Base-by-base conservation (phyloP, 2,329 filamentous ascomycete genomes). In the Tolypocladium endophyticum region DNA sequence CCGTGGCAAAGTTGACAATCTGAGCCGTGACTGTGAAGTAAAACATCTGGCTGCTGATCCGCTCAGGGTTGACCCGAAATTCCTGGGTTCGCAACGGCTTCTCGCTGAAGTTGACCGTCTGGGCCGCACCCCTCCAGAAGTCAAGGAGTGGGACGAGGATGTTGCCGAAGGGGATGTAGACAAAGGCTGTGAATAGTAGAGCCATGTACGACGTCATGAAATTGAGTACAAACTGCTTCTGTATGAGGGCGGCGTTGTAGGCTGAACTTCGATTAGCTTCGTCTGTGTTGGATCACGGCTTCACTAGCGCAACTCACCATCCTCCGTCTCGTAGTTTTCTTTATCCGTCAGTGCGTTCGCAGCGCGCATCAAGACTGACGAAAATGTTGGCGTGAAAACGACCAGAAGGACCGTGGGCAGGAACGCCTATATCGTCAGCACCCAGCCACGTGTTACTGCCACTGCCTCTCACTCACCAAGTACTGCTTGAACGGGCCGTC, bases 11-110 rank as follows among this genome's bases (percentile, higher is more conserved):
- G 70, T 89, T 94, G 66, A 99, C 87, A 43, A 97, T 83, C 70
- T 97, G 93, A 0, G 92, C 93, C 0, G 93, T 97, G 38, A 97
- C 90, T 0, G 93, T 96, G 63, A 96, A 94, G 76, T 96, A 97
- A 63, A 97, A 94, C 71, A 97, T 90, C 72, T 97, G 93, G 66
- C 92, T 89, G 66, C 87, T 89, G 41, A 97, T 84, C 20, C 94
- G 83, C 64, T 87, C 81, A 0, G 91, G 88, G 69, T 97, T 92
- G 74, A 97, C 89, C 58, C 86, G 80, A 72, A 97, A 99, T 30
- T 82, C 79, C 57, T 77, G 75, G 6, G 81, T 83, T 33, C 83
- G 79, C 35, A 90, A 74, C 58, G 90, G 82, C 69, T 91, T 87
- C 62, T 92, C 87, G 64, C 88, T 84, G 59, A 90, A 85, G 0